A percentile compares a stretch with the other conserved stretches of the same genome.
Evolutionary conservation across 257 asterid genomes (phyloP).

Genomic region (Scutellaria minor): DNA sequence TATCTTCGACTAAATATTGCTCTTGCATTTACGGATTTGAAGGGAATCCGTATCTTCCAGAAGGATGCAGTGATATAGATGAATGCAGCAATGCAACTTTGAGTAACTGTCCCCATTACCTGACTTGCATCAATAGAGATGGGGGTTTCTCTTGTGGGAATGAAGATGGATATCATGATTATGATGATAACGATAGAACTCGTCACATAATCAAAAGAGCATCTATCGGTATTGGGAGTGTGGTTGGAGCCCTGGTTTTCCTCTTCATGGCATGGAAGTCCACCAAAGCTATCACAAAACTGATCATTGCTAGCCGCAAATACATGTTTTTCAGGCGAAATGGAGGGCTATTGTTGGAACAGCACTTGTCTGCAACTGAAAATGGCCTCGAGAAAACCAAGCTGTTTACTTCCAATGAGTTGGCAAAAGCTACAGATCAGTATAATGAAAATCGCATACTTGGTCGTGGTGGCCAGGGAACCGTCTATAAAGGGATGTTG

Average conservation of each 20-base stretch:
- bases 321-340: conserved; percentile 36
- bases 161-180: not conserved
- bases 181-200: no score
- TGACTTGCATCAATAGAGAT: not conserved
- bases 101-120: not conserved
- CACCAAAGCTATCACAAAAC: not conserved
- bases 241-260: conserved; percentile 14
- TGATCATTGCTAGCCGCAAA: conserved; percentile 28
- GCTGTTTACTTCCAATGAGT: conserved; percentile 33
- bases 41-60: conserved; percentile 42
- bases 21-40: not conserved
- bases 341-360: conserved; percentile 48
- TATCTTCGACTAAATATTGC: conserved; percentile 15
- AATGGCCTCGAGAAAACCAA: conserved; percentile 33
- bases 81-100: not conserved
- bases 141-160: not conserved
- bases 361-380: conserved; percentile 33
- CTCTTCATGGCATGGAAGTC: conserved; percentile 25
- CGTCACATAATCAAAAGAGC: not conserved
- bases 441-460: conserved; percentile 36
- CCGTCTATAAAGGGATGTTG: conserved; percentile 34
- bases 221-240: conserved; percentile 23
- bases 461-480: conserved; percentile 33
- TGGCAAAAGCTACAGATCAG: conserved; percentile 37
- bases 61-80: conserved; percentile 39